Evolutionary conservation across 2,329 filamentous ascomycete species (phyloP).

Genomic region (Metarhizium rileyi): DNA sequence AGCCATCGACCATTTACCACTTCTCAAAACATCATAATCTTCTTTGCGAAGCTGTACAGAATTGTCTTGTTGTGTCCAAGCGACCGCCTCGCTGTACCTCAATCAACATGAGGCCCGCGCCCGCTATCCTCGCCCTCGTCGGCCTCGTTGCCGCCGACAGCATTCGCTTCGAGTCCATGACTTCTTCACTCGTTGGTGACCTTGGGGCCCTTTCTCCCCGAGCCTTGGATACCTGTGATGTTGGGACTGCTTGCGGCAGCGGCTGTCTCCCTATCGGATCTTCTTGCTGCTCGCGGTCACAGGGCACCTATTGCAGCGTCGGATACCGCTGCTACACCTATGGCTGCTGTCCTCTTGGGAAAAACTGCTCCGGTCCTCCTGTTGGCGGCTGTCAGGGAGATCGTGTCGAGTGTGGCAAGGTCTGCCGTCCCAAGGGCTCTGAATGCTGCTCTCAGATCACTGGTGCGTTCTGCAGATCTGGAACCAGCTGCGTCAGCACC

Average conservation of each 20-base stretch:
- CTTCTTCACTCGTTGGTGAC: slow-evolving; percentile 8
- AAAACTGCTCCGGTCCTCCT: slow-evolving; percentile 12
- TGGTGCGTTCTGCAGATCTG: slow-evolving; percentile 12
- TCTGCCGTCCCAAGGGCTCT: slow-evolving; percentile 13
- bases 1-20: too few species aligned
- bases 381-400: neutral
- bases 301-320: slow-evolving; percentile 8
- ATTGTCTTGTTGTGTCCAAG: neutral
- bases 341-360: slow-evolving; percentile 22
- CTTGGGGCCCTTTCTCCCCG: slow-evolving; percentile 13
- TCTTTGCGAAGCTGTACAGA: too few species aligned
- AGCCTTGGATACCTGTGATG: slow-evolving; percentile 12
- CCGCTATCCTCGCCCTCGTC: slow-evolving; percentile 16
- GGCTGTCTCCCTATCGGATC: slow-evolving; percentile 20
- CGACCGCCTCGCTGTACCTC: neutral
- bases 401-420: slow-evolving; percentile 12
- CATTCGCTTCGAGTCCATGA: neutral
- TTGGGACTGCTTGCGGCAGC: slow-evolving; percentile 17
- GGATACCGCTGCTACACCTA: slow-evolving; percentile 7
- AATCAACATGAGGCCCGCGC: slow-evolving; percentile 16
- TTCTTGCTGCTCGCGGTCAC: slow-evolving; percentile 17
- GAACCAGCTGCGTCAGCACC: slow-evolving; percentile 8
- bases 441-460: slow-evolving; percentile 12
- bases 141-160: slow-evolving; percentile 15
- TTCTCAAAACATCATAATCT: too few species aligned